These are phyloP conservation scores for Tagetes patula DNA, from an alignment of 129 eudicot species.

Conservation along the genomic window DNA sequence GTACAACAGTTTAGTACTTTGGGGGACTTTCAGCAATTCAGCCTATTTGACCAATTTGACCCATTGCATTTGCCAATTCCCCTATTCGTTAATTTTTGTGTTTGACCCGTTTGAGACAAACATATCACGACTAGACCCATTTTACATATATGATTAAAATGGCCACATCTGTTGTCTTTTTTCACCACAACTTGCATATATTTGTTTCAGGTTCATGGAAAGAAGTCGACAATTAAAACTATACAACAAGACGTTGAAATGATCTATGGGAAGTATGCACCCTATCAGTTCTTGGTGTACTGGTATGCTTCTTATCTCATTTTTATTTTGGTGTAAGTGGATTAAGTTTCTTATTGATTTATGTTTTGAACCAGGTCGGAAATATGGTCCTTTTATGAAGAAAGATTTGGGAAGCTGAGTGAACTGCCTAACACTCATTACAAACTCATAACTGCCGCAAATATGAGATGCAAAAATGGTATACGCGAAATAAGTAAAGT, in stretches of 20 bases:
- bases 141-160: not conserved
- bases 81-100: not conserved
- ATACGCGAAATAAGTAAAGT: slow-evolving; percentile 19
- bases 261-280: slow-evolving; percentile 74
- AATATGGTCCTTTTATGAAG: slow-evolving; percentile 83
- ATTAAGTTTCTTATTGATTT: slow-evolving; percentile 5
- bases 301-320: slow-evolving; percentile 48
- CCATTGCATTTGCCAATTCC: not conserved
- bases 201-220: slow-evolving; percentile 65
- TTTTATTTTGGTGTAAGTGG: not conserved
- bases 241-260: slow-evolving; percentile 53
- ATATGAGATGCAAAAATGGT: slow-evolving; percentile 46
- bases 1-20: not conserved
- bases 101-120: not conserved
- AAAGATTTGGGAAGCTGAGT: slow-evolving; percentile 72
- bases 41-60: not conserved
- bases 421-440: slow-evolving; percentile 62
- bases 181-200: not conserved
- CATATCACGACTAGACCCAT: not conserved
- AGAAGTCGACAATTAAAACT: slow-evolving; percentile 42
- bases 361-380: slow-evolving; percentile 59
- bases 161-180: not conserved
- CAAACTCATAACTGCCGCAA: slow-evolving; percentile 78
- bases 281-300: slow-evolving; percentile 85
- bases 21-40: not conserved